These are phyloP conservation scores for Arachis monticola DNA, from an alignment of 331 rosid species.

Conservation along the genomic window DNA sequence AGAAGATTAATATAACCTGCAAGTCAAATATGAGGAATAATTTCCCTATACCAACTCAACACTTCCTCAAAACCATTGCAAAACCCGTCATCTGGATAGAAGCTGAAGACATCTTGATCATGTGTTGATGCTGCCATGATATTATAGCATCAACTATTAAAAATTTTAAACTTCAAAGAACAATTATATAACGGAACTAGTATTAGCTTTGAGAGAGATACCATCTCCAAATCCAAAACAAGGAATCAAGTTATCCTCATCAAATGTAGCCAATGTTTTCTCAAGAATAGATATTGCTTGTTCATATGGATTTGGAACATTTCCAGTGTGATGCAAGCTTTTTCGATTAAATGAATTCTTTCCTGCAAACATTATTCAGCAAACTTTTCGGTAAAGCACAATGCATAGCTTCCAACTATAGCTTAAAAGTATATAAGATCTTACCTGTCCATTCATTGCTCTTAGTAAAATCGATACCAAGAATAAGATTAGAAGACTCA, in stretches of 20 bases:
- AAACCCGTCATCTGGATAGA: conserved; percentile 68
- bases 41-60: conserved; percentile 69
- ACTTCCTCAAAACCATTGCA: conserved; percentile 94
- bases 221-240: conserved; percentile 95
- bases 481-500: conserved; percentile 89
- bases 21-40: conserved; percentile 73
- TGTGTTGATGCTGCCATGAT: conserved; percentile 75
- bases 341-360: conserved; percentile 56
- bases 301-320: conserved; percentile 70
- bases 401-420: not conserved
- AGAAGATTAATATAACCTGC: conserved; percentile 60
- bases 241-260: conserved; percentile 89
- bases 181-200: not conserved
- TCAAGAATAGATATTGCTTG: conserved; percentile 90
- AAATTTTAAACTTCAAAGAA: not conserved
- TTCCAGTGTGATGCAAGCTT: conserved; percentile 82
- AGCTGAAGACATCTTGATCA: conserved; percentile 83
- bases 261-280: conserved; percentile 75
- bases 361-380: conserved; percentile 55
- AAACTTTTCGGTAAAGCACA: conserved; percentile 32
- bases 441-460: conserved; percentile 97
- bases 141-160: conserved; percentile 18
- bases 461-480: conserved; percentile 89
- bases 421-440: conserved; percentile 3
- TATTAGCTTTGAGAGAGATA: conserved; percentile 35